Base-by-base conservation (phyloP, 495 filamentous ascomycete species). In the Endocarpon pusillum region DNA sequence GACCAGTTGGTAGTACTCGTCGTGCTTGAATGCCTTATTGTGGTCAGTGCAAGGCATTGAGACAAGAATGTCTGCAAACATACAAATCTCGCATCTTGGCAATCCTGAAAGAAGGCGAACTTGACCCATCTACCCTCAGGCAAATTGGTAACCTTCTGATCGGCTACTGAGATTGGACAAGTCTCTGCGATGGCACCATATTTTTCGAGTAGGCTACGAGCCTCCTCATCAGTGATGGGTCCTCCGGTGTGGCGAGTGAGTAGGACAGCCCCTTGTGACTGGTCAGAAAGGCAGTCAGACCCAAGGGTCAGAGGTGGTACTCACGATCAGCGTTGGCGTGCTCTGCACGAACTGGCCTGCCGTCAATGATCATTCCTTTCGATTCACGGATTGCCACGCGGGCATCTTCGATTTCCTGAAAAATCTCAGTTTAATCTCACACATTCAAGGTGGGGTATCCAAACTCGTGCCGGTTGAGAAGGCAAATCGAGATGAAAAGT, bases 341-440 rank as follows among this genome's bases (percentile, higher is more conserved):
- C 52, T 77, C 72, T 20, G 59, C 65, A 5, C 72, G 67, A 54
- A 65, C 69, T 8, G 62, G 54, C 24, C 72, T 68, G n/a, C 65
- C 67, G 32, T 61, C 48, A 34, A 77, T 64, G 19, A 61, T 35
- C 14, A 49, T 42, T 17, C 64, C 62, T 8, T 53, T 57, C 19
- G 61, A 69, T 10, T 58, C 31, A 6, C 37, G 36, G 34, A 71
- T 53, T 16, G 71, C 71, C 9, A 30, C 36, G 26, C 58, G 52
- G 15, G 70, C 71, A 43, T 72, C 53, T 3, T 53, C 43, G 10
- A 51, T 47, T 19, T 38, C 45, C 54, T 56, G 33, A 14, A 24
- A 11, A 22, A n/a, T 15, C 31, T 49, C 26, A 49, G 43, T 33
- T 17, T 55, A 42, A 24, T 45, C 45, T 48, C 56, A 23, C n/a